Base-by-base conservation (phyloP, 805 yeast genomes). In the Spathaspora hagerdaliae region DNA sequence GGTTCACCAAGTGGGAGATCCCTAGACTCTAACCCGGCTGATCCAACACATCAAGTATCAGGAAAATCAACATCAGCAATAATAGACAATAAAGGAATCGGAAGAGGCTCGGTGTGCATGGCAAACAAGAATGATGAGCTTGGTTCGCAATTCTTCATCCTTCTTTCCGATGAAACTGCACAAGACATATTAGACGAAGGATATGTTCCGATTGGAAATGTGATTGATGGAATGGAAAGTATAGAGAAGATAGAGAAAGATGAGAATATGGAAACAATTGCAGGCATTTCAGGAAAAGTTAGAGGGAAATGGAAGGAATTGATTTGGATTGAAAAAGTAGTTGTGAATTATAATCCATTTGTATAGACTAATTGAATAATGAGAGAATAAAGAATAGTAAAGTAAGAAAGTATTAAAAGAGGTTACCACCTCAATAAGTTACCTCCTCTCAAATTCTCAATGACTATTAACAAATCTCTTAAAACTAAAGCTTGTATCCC, bases 81-180 rank as follows among this genome's bases (percentile, higher is more conserved):
- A 6, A 38, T 27, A 5, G 41, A 26, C 14, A 12, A 36, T 6
- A 31, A 31, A 6, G 38, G 36, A 3, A 39, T 51, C 19, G 27
- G 31, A 11, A 39, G 58, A 32, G 61, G 61, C 5, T 36, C 52
- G 15, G 44, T 58, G 14, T 47, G 49, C 27, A 36, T 53, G 1
- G 53, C 51, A 8, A 48, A 50, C 29, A 50, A 41, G 24, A 32
- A 33, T 12, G 24, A 43, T 27, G 39, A 39, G 24, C 36, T 47
- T 8, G 61, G 60, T 31, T 56, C 61, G 7, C 61, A 58, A 38
- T 58, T 58, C 38, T 55, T 58, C 42, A 42, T 58, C 6, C 45
- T 47, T 7, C 44, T 58, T 7, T 47, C 54, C 12, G 24, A 19
- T 19, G 48, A 42, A 11, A 32, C 41, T 19, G 27, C 24, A 36